A percentile compares a stretch with the other conserved stretches of the same genome.
phyloP scores from a whole-genome alignment of 371 early-diverging fungal genomes.

The Mortierella sp. region DNA sequence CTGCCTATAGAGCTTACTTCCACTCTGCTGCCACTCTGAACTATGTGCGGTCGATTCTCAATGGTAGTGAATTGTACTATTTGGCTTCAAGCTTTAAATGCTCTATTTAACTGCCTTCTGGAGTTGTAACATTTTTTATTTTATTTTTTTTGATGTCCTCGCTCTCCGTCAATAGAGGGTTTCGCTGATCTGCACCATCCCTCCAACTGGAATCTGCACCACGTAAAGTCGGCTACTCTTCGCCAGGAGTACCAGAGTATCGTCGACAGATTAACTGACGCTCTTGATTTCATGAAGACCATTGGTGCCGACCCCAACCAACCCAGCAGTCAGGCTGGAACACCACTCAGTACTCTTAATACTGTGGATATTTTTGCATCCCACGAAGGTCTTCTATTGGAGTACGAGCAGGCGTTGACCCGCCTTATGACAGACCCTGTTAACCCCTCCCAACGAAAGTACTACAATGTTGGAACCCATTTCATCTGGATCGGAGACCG shows the following conservation, averaged over 20 bases:
- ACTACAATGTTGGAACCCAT: constrained; percentile 88
- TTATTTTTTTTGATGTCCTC: background rate
- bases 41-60: constrained; percentile 91
- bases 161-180: constrained; percentile 44
- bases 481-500: constrained; percentile 99
- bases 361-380: constrained; percentile 94
- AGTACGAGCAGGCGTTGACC: constrained; percentile 91
- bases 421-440: constrained; percentile 65
- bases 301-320: constrained; percentile 83
- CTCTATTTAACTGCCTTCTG: background rate
- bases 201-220: constrained; percentile 89
- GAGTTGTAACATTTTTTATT: too few relatives aligned
- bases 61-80: constrained; percentile 58
- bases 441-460: constrained; percentile 65
- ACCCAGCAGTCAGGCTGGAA: constrained; percentile 24
- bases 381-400: constrained; percentile 94
- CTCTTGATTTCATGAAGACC: constrained; percentile 93
- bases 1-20: constrained; percentile 84
- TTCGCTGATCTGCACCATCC: constrained; percentile 89
- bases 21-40: constrained; percentile 98
- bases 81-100: background rate
- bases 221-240: constrained; percentile 86
- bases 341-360: constrained; percentile 59
- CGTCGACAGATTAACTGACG: constrained; percentile 86
- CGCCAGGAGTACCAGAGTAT: constrained; percentile 91